Conservation (phyloP, 2,329 filamentous ascomycete genomes). For the Didymella pomorum region DNA sequence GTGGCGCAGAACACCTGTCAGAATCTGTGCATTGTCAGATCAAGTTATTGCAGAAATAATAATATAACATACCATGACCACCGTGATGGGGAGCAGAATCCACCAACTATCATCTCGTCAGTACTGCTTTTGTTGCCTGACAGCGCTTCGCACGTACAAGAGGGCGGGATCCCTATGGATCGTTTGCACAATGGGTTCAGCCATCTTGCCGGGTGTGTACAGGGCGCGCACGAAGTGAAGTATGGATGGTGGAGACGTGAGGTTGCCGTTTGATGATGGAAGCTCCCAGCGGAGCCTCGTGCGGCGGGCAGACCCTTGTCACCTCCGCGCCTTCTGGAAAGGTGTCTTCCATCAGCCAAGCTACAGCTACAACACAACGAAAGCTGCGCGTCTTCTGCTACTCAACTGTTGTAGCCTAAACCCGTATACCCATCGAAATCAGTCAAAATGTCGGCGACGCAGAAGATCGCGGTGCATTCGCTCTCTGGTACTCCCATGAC, state of each 20-base stretch:
- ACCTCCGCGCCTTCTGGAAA: slow-evolving; percentile 44
- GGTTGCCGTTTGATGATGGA: slow-evolving; percentile 31
- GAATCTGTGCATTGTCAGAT: slow-evolving; percentile 63
- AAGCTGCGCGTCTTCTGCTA: slow-evolving; percentile 9
- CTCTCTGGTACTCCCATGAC: slow-evolving; percentile 64
- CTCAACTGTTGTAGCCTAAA: background rate
- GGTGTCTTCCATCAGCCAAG: slow-evolving; percentile 44
- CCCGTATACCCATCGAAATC: background rate
- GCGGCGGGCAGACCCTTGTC: slow-evolving; percentile 44
- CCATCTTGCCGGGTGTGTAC: slow-evolving; percentile 66
- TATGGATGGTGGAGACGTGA: slow-evolving; percentile 27
- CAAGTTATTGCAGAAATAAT: background rate
- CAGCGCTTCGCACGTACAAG: slow-evolving; percentile 70
- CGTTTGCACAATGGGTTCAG: slow-evolving; percentile 85
- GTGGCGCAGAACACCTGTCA: slow-evolving; percentile 94
- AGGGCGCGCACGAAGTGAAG: slow-evolving; percentile 23
- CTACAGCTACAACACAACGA: slow-evolving; percentile 21
- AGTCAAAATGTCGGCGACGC: slow-evolving; percentile 47
- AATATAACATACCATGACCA: slow-evolving; percentile 78
- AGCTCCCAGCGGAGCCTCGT: slow-evolving; percentile 39
- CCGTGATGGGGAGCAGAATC: slow-evolving; percentile 96
- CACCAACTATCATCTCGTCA: slow-evolving; percentile 76
- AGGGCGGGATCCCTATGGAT: slow-evolving; percentile 98
- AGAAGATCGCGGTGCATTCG: slow-evolving; percentile 72
- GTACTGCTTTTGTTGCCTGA: slow-evolving; percentile 15